Evolutionary conservation across 495 filamentous ascomycete genomes (phyloP).

Genomic region (Parmelia sp.): DNA sequence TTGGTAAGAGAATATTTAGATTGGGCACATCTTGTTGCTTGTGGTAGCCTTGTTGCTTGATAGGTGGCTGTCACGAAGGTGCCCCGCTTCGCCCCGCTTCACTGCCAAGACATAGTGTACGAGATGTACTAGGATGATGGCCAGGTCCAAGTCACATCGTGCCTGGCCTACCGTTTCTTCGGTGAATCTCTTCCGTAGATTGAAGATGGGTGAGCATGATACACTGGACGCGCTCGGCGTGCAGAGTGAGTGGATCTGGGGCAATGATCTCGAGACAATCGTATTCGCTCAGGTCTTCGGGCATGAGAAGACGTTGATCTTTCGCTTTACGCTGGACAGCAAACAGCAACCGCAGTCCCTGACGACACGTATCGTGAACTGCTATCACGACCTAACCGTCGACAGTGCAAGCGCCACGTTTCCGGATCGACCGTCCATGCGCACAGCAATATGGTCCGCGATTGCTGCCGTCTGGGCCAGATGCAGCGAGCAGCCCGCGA

Average conservation of each 20-base stretch:
- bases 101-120: no score
- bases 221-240: slow-evolving; percentile 1
- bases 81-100: no score
- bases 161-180: background rate
- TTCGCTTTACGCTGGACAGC: slow-evolving; percentile 3
- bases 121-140: no score
- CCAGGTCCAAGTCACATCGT: no score
- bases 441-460: slow-evolving; percentile 10
- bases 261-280: slow-evolving; percentile 2
- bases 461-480: slow-evolving; percentile 5
- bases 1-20: no score
- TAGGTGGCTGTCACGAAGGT: no score
- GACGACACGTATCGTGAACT: slow-evolving; percentile 13
- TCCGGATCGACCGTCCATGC: slow-evolving; percentile 11
- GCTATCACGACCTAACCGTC: slow-evolving; percentile 13
- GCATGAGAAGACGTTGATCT: slow-evolving; percentile 4
- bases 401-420: slow-evolving; percentile 9
- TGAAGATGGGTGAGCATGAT: background rate
- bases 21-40: no score
- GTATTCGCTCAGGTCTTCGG: slow-evolving; percentile 2
- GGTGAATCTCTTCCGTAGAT: background rate
- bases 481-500: slow-evolving; percentile 10
- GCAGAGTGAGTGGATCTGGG: slow-evolving; percentile 1
- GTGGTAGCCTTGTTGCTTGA: no score
- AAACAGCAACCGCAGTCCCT: slow-evolving; percentile 8